phyloP scores from a whole-genome alignment of 495 filamentous ascomycete genomes.

The Penicillium soppii region DNA sequence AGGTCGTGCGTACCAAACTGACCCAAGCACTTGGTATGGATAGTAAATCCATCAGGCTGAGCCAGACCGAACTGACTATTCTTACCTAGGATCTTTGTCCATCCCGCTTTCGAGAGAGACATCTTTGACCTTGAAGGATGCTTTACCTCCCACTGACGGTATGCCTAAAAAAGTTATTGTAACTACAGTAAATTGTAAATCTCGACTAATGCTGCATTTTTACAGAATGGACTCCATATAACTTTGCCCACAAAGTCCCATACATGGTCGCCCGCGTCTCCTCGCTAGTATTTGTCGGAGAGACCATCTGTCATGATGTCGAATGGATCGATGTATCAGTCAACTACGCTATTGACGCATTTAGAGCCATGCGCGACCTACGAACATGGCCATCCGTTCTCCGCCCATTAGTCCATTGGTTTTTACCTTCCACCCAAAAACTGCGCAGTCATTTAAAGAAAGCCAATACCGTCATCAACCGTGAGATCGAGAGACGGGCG shows the following conservation, averaged over 20 bases:
- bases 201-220: neutral
- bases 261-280: slow-evolving; percentile 56
- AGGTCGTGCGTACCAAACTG: slow-evolving; percentile 44
- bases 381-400: slow-evolving; percentile 36
- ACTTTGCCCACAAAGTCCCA: slow-evolving; percentile 29
- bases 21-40: slow-evolving; percentile 46
- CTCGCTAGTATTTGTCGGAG: slow-evolving; percentile 58
- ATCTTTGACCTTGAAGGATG: slow-evolving; percentile 33
- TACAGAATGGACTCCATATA: slow-evolving; percentile 31
- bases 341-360: slow-evolving; percentile 55
- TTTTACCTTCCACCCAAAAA: slow-evolving; percentile 28
- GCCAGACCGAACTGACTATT: neutral
- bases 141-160: slow-evolving; percentile 40
- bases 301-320: slow-evolving; percentile 49
- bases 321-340: slow-evolving; percentile 58
- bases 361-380: slow-evolving; percentile 33
- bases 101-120: slow-evolving; percentile 46
- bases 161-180: too few species aligned
- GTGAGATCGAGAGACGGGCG: slow-evolving; percentile 29
- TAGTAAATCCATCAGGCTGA: neutral
- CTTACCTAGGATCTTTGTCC: slow-evolving; percentile 30
- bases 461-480: slow-evolving; percentile 30
- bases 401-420: slow-evolving; percentile 37
- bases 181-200: neutral
- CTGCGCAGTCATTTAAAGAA: slow-evolving; percentile 26